Evolutionary conservation across 108 stramenopile species (phyloP), one percentile per base, ranked within the genome.

Genomic region (Pelagomonas calceolata): DNA sequence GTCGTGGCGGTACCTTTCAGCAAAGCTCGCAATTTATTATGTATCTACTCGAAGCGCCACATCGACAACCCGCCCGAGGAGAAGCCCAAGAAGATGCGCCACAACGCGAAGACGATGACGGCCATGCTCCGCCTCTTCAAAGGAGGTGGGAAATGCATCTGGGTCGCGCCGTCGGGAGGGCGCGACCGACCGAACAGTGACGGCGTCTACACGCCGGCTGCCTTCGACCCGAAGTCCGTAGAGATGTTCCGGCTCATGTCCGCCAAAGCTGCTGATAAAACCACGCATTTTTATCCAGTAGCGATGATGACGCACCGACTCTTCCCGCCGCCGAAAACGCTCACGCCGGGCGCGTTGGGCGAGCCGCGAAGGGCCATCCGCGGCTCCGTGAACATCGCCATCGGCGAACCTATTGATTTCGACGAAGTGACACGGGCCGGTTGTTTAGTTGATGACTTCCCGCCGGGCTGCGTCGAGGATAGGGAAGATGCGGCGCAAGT

Each of bases 241-340:
- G 94, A 94, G 67, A 91, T 97, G 89, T 97, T 97, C 83, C 89
- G 91, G 32, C 81, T 97, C 30, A 91, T 95, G 91, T 92, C 91
- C 32, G 83, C 84, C 69, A 95, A 97, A 80, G 64, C 69, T 0
- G 83, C 87, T 39, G 88, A 88, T 77, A 73, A 66, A 18, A 81
- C 80, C 32, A 95, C 91, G 21, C 94, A 97, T 75, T 97, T 92
- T 81, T 95, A 93, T 74, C 92, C 95, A 29, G 74, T 97, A 68
- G 89, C 90, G 69, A 95, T 95, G 94, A 92, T 92, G 30, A 90
- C 90, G 36, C 93, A 97, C 74, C 89, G 93, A 74, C 75, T 97
- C 30, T 92, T 94, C 71, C 95, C 95, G 0, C 95, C 95, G 30
- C 95, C 95, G 21, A 92, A 95, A 68, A 36, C 67, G 68, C 76